Conservation (phyloP, 176 grass and related monocot species). For the Aegilops sharonensis region DNA sequence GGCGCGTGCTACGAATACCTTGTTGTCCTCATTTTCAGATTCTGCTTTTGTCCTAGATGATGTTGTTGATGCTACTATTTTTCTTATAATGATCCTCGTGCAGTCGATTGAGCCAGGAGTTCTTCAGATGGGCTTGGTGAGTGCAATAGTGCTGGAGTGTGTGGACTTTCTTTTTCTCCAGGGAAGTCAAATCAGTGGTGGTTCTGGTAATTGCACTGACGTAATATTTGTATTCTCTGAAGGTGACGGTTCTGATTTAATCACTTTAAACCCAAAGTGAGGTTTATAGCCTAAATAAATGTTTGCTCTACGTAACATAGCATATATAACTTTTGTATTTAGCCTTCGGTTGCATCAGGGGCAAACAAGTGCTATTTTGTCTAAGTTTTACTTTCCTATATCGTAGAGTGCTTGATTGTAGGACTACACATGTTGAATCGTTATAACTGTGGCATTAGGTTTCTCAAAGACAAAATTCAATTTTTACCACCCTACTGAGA, state of each 20-base stretch:
- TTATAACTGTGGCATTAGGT: too few relatives aligned
- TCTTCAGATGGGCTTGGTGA: background rate
- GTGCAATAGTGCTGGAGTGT: too few relatives aligned
- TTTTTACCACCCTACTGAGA: too few relatives aligned
- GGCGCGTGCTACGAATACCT: too few relatives aligned
- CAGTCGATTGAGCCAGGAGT: conserved; percentile 39
- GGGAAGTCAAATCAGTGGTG: background rate
- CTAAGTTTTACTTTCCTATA: background rate
- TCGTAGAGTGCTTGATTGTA: background rate
- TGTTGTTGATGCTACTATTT: too few relatives aligned
- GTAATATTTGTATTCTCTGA: background rate
- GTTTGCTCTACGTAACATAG: background rate
- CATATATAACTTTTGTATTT: background rate
- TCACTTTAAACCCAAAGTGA: too few relatives aligned
- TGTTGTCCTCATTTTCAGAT: too few relatives aligned
- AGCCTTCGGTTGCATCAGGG: background rate
- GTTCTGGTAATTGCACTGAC: background rate
- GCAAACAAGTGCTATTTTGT: background rate
- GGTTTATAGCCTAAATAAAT: too few relatives aligned
- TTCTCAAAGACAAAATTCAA: too few relatives aligned
- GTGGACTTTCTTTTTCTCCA: too few relatives aligned
- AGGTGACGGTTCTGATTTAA: too few relatives aligned
- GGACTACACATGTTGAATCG: background rate
- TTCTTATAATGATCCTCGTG: background rate
- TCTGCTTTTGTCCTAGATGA: too few relatives aligned